Evolutionary conservation across 1,139 yeast genomes (phyloP).

Genomic region (Scheffersomyces segobiensis): DNA sequence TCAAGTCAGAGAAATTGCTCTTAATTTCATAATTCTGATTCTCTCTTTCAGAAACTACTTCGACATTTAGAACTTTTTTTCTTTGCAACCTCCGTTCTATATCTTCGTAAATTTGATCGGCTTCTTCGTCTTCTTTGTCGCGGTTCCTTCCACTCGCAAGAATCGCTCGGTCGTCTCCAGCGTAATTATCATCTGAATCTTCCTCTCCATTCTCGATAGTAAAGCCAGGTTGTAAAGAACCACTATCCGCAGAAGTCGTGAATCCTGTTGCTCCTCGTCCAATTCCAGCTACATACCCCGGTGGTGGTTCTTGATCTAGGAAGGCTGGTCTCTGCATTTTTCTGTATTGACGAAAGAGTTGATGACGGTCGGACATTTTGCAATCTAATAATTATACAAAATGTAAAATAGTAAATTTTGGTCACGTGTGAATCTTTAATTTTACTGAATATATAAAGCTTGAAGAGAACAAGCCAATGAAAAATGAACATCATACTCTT

Average conservation of each 20-base stretch:
- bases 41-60: constrained; percentile 18
- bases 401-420: background rate
- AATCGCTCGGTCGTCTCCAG: constrained; percentile 18
- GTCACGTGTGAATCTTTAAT: background rate
- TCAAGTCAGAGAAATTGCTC: constrained; percentile 50
- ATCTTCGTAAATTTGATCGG: constrained; percentile 65
- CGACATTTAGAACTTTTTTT: constrained; percentile 15
- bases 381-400: background rate
- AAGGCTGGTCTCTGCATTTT: constrained; percentile 61
- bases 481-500: too few species aligned
- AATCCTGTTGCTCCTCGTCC: constrained; percentile 97
- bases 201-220: constrained; percentile 30
- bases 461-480: background rate
- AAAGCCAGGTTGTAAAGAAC: constrained; percentile 43
- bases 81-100: constrained; percentile 59
- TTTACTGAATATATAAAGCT: background rate
- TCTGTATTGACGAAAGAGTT: background rate
- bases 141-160: constrained; percentile 15
- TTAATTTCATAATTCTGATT: constrained; percentile 13
- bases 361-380: background rate
- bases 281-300: constrained; percentile 87
- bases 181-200: constrained; percentile 26
- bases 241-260: constrained; percentile 80
- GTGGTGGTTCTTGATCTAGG: constrained; percentile 84
- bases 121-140: constrained; percentile 70